Conservation (phyloP, 2,329 filamentous ascomycete species). For the Beauveria sp. region DNA sequence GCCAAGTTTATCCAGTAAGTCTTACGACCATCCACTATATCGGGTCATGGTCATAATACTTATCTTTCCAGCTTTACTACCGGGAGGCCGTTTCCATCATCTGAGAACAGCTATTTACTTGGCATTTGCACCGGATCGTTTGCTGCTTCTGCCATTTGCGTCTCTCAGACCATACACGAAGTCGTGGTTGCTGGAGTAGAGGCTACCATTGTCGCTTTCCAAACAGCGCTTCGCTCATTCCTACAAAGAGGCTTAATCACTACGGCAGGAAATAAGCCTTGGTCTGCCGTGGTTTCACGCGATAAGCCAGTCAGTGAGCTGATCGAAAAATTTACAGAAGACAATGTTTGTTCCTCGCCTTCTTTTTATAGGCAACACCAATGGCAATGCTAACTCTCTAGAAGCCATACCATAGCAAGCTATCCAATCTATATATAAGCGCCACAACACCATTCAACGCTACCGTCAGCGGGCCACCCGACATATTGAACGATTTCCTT, state of each 20-base stretch:
- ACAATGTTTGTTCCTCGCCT: neutral
- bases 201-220: constrained; percentile 15
- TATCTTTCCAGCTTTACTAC: constrained; percentile 10
- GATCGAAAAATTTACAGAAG: neutral
- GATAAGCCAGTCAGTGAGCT: constrained; percentile 9
- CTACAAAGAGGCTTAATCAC: constrained; percentile 11
- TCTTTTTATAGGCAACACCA: neutral
- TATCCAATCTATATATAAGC: constrained; percentile 17
- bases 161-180: constrained; percentile 18
- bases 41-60: neutral
- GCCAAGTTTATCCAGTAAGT: constrained; percentile 21
- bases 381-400: neutral
- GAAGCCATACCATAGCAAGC: neutral
- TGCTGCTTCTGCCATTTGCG: constrained; percentile 19
- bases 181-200: constrained; percentile 17
- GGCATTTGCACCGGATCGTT: constrained; percentile 21
- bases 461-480: constrained; percentile 20
- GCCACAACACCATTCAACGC: constrained; percentile 16
- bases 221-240: constrained; percentile 16
- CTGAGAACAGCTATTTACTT: constrained; percentile 12
- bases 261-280: constrained; percentile 10
- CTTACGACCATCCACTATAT: neutral
- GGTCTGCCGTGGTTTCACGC: constrained; percentile 2
- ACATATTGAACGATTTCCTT: constrained; percentile 10
- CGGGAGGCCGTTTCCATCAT: constrained; percentile 16